Evolutionary conservation across 139 green algal genomes (phyloP).

Genomic region (Parachlorella kessleri): DNA sequence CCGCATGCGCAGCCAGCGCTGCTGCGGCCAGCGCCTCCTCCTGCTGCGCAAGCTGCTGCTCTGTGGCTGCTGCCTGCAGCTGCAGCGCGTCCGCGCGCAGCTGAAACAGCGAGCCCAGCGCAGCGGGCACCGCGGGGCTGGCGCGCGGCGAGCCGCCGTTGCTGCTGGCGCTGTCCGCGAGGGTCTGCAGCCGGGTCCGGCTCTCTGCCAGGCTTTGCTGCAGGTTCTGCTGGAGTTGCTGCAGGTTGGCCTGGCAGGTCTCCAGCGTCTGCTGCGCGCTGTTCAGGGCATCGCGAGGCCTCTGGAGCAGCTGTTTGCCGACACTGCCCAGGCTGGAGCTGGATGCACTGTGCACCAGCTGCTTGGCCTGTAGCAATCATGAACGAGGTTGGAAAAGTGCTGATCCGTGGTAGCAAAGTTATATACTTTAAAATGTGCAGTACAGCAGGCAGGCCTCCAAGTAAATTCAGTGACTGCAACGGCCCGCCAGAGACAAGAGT

Average conservation of each 20-base stretch:
- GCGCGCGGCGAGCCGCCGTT: not conserved
- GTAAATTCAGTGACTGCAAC: no score
- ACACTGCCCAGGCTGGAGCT: constrained; percentile 29
- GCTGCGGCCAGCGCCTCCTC: not conserved
- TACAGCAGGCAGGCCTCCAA: no score
- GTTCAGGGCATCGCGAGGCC: constrained; percentile 30
- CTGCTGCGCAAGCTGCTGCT: not conserved
- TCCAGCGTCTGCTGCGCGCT: constrained; percentile 47
- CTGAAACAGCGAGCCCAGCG: constrained; percentile 3
- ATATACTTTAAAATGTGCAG: no score
- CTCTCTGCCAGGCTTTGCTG: constrained; percentile 30
- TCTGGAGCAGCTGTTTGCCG: constrained; percentile 37
- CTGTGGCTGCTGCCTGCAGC: not conserved
- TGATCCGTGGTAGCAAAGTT: no score
- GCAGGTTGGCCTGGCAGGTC: constrained; percentile 55
- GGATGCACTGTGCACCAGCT: constrained; percentile 33
- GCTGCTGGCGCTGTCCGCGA: not conserved
- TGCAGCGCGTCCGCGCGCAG: not conserved
- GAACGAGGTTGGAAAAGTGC: no score
- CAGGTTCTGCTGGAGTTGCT: constrained; percentile 30
- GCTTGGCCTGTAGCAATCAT: constrained; percentile 27
- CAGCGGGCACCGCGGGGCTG: not conserved
- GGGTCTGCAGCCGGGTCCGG: constrained; percentile 15
- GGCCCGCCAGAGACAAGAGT: no score
- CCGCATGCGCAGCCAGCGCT: not conserved